Evolutionary conservation across 768 basidiomycete genomes (phyloP).

Genomic region (Paxillus ammoniavirescens): DNA sequence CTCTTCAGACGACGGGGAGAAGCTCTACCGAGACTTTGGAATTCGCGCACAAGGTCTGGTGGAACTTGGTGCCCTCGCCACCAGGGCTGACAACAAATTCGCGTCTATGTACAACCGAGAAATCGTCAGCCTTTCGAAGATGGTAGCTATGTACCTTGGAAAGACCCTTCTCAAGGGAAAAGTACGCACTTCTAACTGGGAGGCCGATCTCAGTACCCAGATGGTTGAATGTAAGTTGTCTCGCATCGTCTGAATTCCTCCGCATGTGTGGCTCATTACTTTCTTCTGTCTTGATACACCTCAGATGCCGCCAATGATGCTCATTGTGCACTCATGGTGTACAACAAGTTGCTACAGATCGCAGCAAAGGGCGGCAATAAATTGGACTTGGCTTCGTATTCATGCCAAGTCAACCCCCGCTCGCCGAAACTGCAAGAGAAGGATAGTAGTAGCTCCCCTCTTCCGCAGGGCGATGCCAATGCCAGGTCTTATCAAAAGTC

Average conservation of each 20-base stretch:
- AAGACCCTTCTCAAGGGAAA: slow-evolving; percentile 42
- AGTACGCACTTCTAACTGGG: slow-evolving; percentile 50
- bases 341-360: slow-evolving; percentile 35
- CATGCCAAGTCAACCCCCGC: slow-evolving; percentile 25
- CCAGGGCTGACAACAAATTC: slow-evolving; percentile 38
- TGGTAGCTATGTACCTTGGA: slow-evolving; percentile 42
- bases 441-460: background rate
- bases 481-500: background rate
- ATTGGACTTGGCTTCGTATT: slow-evolving; percentile 21
- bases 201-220: slow-evolving; percentile 31
- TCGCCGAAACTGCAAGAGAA: background rate
- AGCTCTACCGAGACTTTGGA: slow-evolving; percentile 47
- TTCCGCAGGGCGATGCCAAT: background rate
- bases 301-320: slow-evolving; percentile 54
- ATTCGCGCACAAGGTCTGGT: slow-evolving; percentile 41
- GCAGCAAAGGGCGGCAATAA: slow-evolving; percentile 21
- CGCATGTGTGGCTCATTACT: background rate
- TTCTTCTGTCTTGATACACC: background rate
- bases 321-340: slow-evolving; percentile 45
- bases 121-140: slow-evolving; percentile 42
- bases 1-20: slow-evolving; percentile 44
- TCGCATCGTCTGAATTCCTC: background rate
- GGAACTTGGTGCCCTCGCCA: slow-evolving; percentile 45
- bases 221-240: slow-evolving; percentile 38
- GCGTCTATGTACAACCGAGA: slow-evolving; percentile 31